Evolutionary conservation across 345 rosid genomes (phyloP).

Genomic region (Eucalyptus pauciflora): DNA sequence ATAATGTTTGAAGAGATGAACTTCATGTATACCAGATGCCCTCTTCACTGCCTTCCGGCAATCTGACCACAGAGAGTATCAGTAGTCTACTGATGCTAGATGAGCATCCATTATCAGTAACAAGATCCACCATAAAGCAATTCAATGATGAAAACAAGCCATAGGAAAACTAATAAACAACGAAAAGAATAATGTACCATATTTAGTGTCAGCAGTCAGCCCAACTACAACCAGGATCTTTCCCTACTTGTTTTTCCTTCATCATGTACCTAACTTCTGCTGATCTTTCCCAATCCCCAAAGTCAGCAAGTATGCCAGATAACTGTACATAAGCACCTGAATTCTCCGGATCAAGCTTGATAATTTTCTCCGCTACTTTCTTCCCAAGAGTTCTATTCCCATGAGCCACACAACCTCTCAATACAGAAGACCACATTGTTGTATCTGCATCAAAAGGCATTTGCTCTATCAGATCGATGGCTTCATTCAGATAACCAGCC

Average conservation of each 20-base stretch:
- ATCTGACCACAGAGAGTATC: background rate
- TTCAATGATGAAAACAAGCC: background rate
- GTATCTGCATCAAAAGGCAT: constrained; percentile 62
- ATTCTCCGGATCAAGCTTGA: constrained; percentile 73
- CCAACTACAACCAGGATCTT: constrained; percentile 57
- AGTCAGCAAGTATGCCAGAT: constrained; percentile 49
- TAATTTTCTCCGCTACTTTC: constrained; percentile 53
- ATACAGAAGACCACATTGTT: constrained; percentile 61
- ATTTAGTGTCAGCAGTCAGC: background rate
- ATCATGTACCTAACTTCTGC: constrained; percentile 38
- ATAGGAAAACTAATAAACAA: background rate
- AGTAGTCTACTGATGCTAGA: background rate
- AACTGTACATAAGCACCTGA: constrained; percentile 67
- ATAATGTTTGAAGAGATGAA: background rate
- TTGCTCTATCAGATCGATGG: constrained; percentile 34
- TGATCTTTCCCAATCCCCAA: constrained; percentile 80
- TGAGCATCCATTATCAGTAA: background rate
- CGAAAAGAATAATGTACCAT: background rate
- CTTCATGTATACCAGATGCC: background rate
- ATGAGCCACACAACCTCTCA: constrained; percentile 69
- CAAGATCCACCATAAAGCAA: background rate
- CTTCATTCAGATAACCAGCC: constrained; percentile 63
- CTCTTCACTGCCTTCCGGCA: background rate
- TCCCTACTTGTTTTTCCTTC: constrained; percentile 28
- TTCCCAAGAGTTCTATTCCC: constrained; percentile 56